Evolutionary conservation across 2,329 filamentous ascomycete species (phyloP).

Genomic region (Fusarium verrucosum): DNA sequence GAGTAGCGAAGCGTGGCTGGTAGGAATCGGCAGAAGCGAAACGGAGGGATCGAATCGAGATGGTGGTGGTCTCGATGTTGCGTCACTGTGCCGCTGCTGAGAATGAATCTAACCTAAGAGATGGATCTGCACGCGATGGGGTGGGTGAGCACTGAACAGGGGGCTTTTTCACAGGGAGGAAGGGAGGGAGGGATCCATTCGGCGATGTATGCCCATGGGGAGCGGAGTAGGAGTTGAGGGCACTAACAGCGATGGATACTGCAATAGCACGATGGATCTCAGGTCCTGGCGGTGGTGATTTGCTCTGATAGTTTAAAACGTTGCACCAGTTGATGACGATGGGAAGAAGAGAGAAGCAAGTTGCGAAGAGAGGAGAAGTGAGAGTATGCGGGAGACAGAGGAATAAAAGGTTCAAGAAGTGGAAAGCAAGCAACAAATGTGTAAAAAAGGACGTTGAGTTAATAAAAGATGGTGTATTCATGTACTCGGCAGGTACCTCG

Average conservation of each 20-base stretch:
- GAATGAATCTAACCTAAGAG: slow-evolving; percentile 31
- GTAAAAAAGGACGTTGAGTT: slow-evolving; percentile 19
- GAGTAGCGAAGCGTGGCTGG: slow-evolving; percentile 37
- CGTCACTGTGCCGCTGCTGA: slow-evolving; percentile 43
- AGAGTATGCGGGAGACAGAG: not conserved
- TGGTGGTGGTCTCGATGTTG: slow-evolving; percentile 43
- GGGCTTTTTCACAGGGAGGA: slow-evolving; percentile 34
- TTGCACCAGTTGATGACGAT: slow-evolving; percentile 7
- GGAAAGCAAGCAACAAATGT: not conserved
- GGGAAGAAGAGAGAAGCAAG: not conserved
- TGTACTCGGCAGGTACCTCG: slow-evolving; percentile 34
- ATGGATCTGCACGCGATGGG: slow-evolving; percentile 39
- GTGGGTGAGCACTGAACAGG: slow-evolving; percentile 25
- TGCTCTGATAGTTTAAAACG: slow-evolving; percentile 20
- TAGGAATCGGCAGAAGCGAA: slow-evolving; percentile 36
- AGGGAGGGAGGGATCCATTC: slow-evolving; percentile 15
- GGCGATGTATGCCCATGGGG: slow-evolving; percentile 31
- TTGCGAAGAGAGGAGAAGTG: not conserved
- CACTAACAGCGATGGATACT: slow-evolving; percentile 14
- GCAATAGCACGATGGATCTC: slow-evolving; percentile 9
- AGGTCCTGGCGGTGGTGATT: slow-evolving; percentile 18
- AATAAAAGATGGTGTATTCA: slow-evolving; percentile 24
- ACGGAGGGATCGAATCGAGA: slow-evolving; percentile 37
- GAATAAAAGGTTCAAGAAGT: slow-evolving; percentile 14
- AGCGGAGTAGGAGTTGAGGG: slow-evolving; percentile 15